Conservation (phyloP, 257 asterid species). For the Fraxinus excelsior region DNA sequence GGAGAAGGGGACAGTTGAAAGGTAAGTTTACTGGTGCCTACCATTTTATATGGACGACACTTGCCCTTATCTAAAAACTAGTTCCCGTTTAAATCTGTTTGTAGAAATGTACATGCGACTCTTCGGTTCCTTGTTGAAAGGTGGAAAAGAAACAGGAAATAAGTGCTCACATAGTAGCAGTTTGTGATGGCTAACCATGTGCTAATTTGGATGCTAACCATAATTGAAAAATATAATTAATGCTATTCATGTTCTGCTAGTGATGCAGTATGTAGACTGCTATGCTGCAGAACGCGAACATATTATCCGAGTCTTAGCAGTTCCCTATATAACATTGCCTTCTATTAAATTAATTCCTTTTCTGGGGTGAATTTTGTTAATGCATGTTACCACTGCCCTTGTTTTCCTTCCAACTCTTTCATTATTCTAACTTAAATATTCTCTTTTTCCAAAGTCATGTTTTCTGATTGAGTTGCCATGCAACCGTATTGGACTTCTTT, state of each 20-base stretch:
- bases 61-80: neutral
- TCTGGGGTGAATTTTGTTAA: neutral
- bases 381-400: neutral
- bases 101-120: neutral
- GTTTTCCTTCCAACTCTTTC: neutral
- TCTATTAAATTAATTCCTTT: neutral
- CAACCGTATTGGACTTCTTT: neutral
- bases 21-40: slow-evolving; percentile 44
- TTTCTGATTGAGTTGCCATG: neutral
- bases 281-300: neutral
- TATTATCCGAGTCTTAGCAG: neutral
- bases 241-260: slow-evolving; percentile 7
- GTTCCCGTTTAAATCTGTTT: neutral
- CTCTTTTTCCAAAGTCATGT: neutral
- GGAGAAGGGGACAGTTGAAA: slow-evolving; percentile 74
- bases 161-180: slow-evolving; percentile 7
- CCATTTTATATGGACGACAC: neutral
- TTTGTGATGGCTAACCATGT: slow-evolving; percentile 20
- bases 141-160: slow-evolving; percentile 15
- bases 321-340: neutral
- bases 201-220: slow-evolving; percentile 6
- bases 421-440: neutral
- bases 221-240: slow-evolving; percentile 10
- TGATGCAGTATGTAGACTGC: slow-evolving; percentile 1
- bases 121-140: slow-evolving; percentile 11